phyloP scores from a whole-genome alignment of 768 basidiomycete species.

The Rhodotorula graminis region DNA sequence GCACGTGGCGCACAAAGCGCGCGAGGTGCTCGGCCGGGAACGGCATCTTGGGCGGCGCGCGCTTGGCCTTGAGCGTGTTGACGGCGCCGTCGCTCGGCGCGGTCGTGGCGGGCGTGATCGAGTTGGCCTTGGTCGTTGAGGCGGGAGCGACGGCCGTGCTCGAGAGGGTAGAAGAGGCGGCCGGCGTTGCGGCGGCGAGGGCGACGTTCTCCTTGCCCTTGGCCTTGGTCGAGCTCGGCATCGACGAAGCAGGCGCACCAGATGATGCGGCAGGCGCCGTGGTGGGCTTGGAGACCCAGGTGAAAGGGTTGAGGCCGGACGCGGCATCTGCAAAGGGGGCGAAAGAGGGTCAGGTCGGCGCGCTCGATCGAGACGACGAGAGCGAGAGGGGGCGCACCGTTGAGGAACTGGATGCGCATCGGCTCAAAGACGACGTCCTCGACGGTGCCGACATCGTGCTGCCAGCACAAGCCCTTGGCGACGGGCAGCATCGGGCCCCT shows the following conservation, averaged over 20 bases:
- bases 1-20: background rate
- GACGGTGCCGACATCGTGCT: slow-evolving; percentile 4
- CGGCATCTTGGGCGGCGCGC: background rate
- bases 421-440: slow-evolving; percentile 11
- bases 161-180: background rate
- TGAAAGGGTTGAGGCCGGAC: slow-evolving; percentile 38
- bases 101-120: background rate
- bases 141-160: background rate
- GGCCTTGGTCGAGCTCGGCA: background rate
- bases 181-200: background rate
- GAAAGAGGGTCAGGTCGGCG: no score
- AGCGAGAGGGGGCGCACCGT: slow-evolving; percentile 26
- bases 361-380: background rate
- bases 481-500: slow-evolving; percentile 9
- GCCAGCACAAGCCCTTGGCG: slow-evolving; percentile 31
- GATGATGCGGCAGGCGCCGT: background rate
- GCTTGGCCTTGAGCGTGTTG: slow-evolving; percentile 16
- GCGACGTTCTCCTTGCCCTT: slow-evolving; percentile 31
- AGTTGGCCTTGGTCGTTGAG: background rate
- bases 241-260: background rate
- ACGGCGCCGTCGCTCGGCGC: background rate
- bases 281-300: slow-evolving; percentile 27
- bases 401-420: slow-evolving; percentile 34
- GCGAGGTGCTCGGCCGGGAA: slow-evolving; percentile 12
- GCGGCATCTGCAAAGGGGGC: slow-evolving; percentile 10